Conservation (phyloP, 345 rosid genomes). For the Odontarrhena argentea region DNA sequence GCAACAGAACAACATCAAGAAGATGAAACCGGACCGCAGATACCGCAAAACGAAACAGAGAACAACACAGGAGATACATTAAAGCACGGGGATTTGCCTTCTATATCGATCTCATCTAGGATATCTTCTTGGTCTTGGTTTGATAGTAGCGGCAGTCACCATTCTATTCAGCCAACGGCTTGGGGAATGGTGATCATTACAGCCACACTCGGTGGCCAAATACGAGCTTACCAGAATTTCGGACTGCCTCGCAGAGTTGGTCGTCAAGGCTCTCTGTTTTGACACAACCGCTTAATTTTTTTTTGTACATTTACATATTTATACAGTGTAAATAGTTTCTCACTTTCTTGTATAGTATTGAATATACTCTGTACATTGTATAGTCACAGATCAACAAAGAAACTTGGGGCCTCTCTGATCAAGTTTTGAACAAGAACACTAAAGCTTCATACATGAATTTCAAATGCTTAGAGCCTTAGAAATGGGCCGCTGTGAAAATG, state of each 20-base stretch:
- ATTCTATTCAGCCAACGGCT: constrained; percentile 59
- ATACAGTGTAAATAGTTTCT: constrained; percentile 14
- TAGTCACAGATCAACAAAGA: background rate
- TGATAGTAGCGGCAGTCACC: constrained; percentile 54
- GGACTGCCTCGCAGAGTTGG: constrained; percentile 76
- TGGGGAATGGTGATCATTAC: constrained; percentile 98
- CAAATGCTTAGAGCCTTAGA: no score
- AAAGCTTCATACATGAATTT: no score
- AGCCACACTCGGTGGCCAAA: constrained; percentile 81
- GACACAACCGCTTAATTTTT: constrained; percentile 9
- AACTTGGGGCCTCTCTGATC: no score
- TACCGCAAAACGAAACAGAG: constrained; percentile 47
- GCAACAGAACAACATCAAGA: constrained; percentile 37
- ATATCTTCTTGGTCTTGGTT: constrained; percentile 69
- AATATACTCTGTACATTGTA: constrained; percentile 13
- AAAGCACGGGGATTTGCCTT: constrained; percentile 39
- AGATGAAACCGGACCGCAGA: constrained; percentile 48
- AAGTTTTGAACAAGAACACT: no score
- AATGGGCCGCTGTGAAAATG: no score
- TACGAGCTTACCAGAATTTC: constrained; percentile 79
- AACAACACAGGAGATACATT: constrained; percentile 36
- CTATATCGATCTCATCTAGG: constrained; percentile 49
- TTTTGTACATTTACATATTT: constrained; percentile 8
- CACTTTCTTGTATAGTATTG: constrained; percentile 23
- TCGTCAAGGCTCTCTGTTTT: constrained; percentile 58